Base-by-base conservation (phyloP, 352 stramenopile genomes). In the Aphanomyces astaci region DNA sequence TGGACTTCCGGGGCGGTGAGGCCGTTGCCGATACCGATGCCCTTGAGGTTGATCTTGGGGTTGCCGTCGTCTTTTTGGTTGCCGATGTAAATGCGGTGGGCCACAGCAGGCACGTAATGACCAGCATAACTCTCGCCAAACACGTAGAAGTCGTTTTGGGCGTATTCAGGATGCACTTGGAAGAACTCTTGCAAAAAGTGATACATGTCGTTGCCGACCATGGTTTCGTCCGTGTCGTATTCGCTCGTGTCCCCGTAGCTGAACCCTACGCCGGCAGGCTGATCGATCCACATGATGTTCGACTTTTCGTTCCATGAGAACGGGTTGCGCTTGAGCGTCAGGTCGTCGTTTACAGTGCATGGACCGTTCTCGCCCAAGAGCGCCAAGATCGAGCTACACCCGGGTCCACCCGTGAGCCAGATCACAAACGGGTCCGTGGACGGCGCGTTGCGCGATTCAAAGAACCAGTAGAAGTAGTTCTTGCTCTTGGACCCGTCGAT, bases 391-490 rank as follows among this genome's bases (percentile, higher is more conserved):
- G 84, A 97, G 55, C 84, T 97, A 77, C 95, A 98, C 4, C 96
- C 96, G 0, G 96, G 95, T 0, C 96, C 96, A 22, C 96, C 97
- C n/a, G 90, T 98, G 63, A 99, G 84, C 96, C 96, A 99, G 19
- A 99, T 85, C 49, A 99, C 80, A 36, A 99, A 73, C 0, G 96
- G 96, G 71, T 97, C 95, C 11, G 67, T 94, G n/a, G 74, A 70
- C 0, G 92, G 89, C 52, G 78, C 68, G 5, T 81, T 78, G 43
- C 88, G 84, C 28, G 86, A 95, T 77, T 98, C 94, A 71, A 98
- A 98, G 76, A 98, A 96, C 91, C 94, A 98, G 78, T 96, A 98
- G 70, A 98, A 98, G 71, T 98, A 95, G 74, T 98, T 89, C 78
- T 98, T 98, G 48, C 76, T 85, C 75, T 88, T 83, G 70, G 78